phyloP scores from a whole-genome alignment of 768 basidiomycete species.

The Trametes elegans region DNA sequence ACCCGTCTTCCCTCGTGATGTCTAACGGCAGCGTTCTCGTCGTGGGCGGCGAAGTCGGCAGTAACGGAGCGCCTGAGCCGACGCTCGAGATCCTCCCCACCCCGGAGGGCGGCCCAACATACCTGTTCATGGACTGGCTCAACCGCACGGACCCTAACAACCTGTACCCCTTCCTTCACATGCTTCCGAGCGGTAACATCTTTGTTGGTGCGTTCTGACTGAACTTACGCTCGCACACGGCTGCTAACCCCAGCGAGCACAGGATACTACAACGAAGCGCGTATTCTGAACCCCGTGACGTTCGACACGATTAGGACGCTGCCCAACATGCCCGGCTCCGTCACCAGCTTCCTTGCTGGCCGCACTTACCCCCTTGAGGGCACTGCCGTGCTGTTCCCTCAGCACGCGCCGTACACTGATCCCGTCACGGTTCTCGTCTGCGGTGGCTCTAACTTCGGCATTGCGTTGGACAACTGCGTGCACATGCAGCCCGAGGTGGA shows the following conservation, averaged over 20 bases:
- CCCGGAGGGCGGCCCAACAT: constrained; percentile 60
- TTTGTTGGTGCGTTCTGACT: constrained; percentile 54
- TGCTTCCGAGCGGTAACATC: constrained; percentile 66
- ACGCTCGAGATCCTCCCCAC: constrained; percentile 72
- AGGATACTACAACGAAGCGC: constrained; percentile 83
- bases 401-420: constrained; percentile 69
- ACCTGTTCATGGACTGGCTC: constrained; percentile 62
- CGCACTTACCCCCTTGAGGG: constrained; percentile 80
- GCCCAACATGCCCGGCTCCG: constrained; percentile 75
- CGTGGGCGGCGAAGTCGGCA: constrained; percentile 72
- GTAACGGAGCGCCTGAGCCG: constrained; percentile 63
- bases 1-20: constrained; percentile 64
- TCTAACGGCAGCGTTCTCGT: constrained; percentile 74
- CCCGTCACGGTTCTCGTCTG: constrained; percentile 70
- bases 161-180: constrained; percentile 72
- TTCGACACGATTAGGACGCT: constrained; percentile 58
- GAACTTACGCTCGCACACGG: not conserved
- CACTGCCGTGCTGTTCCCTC: constrained; percentile 66
- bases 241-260: not conserved
- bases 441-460: constrained; percentile 66
- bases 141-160: constrained; percentile 76
- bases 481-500: constrained; percentile 60
- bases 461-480: constrained; percentile 68
- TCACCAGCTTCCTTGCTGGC: constrained; percentile 68
- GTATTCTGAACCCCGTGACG: constrained; percentile 64